Evolutionary conservation across 2,329 filamentous ascomycete species (phyloP).

Genomic region (Emydomyces testavorans): DNA sequence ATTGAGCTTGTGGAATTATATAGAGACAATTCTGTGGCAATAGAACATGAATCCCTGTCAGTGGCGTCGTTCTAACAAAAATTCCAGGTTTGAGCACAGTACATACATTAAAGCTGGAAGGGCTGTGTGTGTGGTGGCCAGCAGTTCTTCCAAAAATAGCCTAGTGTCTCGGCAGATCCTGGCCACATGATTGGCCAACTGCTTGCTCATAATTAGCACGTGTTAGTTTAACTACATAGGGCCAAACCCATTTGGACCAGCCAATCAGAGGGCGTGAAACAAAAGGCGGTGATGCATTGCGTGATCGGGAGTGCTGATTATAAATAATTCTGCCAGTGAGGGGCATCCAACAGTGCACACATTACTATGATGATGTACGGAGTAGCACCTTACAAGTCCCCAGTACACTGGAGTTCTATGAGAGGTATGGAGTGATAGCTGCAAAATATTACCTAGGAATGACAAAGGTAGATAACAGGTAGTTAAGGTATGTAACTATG

Average conservation of each 20-base stretch:
- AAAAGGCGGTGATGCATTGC: constrained; percentile 1
- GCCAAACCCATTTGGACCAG: constrained; percentile 18
- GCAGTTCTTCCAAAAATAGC: constrained; percentile 9
- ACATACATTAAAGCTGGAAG: neutral
- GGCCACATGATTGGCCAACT: neutral
- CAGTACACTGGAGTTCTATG: too few species aligned
- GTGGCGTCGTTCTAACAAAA: neutral
- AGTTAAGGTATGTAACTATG: too few species aligned
- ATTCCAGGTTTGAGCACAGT: neutral
- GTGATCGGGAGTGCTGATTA: neutral
- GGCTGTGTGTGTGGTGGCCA: neutral
- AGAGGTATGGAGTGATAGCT: too few species aligned
- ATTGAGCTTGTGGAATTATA: neutral
- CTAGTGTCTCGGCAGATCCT: constrained; percentile 1
- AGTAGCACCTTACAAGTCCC: too few species aligned
- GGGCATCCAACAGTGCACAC: too few species aligned
- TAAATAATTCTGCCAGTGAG: constrained; percentile 22
- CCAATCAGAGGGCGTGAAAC: constrained; percentile 20
- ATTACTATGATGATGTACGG: too few species aligned
- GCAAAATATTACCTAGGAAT: too few species aligned
- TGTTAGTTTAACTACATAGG: constrained; percentile 18
- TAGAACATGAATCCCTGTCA: neutral
- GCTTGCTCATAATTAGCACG: constrained; percentile 13
- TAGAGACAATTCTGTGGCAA: neutral
- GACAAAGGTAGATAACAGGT: too few species aligned